These are phyloP conservation scores for Dichotomocladium elegans DNA, from an alignment of 371 early-diverging fungal species.

Conservation along the genomic window DNA sequence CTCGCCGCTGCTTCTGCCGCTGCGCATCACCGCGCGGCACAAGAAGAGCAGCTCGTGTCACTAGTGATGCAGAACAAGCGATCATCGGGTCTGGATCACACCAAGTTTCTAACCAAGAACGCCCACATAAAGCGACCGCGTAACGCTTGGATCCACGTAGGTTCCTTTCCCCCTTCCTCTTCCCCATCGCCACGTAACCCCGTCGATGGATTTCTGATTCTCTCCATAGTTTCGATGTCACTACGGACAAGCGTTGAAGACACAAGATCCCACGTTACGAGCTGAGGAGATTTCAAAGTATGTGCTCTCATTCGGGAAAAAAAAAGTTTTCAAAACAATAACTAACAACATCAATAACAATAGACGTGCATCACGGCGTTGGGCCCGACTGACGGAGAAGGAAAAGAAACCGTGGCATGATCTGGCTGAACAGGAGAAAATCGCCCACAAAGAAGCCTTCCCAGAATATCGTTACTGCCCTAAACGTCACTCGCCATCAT, in stretches of 20 bases:
- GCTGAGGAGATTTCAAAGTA: slow-evolving; percentile 40
- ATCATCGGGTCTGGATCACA: slow-evolving; percentile 17
- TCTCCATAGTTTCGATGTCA: slow-evolving; percentile 31
- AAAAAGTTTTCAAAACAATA: neutral
- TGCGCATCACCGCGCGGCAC: slow-evolving; percentile 11
- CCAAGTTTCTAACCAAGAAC: slow-evolving; percentile 31
- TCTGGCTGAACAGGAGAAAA: slow-evolving; percentile 41
- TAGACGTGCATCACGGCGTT: slow-evolving; percentile 43
- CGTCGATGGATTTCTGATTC: neutral
- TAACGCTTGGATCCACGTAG: slow-evolving; percentile 41
- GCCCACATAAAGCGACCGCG: slow-evolving; percentile 38
- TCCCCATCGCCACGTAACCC: neutral
- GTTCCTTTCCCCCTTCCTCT: neutral
- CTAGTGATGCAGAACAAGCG: slow-evolving; percentile 8
- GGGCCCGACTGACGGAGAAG: slow-evolving; percentile 35
- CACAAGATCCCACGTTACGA: slow-evolving; percentile 32
- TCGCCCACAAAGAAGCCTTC: slow-evolving; percentile 45
- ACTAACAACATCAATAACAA: neutral
- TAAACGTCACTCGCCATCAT: slow-evolving; percentile 23
- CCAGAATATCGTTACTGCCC: slow-evolving; percentile 46
- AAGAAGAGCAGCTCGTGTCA: slow-evolving; percentile 4
- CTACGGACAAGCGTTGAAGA: slow-evolving; percentile 34
- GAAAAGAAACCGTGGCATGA: slow-evolving; percentile 49
- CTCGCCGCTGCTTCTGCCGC: slow-evolving; percentile 5
- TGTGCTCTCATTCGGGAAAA: neutral